Base-by-base conservation (phyloP, 805 yeast species). In the Barnettozyma sucrosica region DNA sequence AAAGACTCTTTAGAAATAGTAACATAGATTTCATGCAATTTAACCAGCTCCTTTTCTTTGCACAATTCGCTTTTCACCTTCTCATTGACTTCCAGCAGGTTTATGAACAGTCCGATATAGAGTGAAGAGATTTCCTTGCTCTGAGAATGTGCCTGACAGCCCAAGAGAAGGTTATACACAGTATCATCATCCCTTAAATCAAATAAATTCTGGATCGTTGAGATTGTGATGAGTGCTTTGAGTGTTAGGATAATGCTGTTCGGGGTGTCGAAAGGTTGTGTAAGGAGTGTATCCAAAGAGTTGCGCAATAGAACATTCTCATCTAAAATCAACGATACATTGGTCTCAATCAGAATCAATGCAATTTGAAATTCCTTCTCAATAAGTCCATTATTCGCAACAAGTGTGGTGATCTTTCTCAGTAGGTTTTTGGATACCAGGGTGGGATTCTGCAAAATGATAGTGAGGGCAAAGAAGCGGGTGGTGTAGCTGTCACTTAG, bases 61-160 rank as follows among this genome's bases (percentile, higher is more conserved):
- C 9, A 23, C 14, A 39, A 11, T 3, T 20, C 23, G 10, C 30
- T 36, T 1, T 36, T 10, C 0, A 41, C 5, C 9, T n/a, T 23
- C 2, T 18, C 11, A 0, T 41, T 26, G 11, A 52, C 47, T 14
- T 58, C 63, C 2, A 51, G 26, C 9, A 61, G 49, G 23, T 54
- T 54, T 10, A 60, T 45, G 13, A 61, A 20, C 0, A 61, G 45
- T 1, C 65, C 65, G 32, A 56, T 39, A 25, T 48, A 47, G 21
- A 59, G 45, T 5, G 57, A 26, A 9, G 53, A 51, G 1, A 54
- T 32, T n/a, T 57, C 55, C 7, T 50, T 44, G 8, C 48, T 38
- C 10, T 34, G 1, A 16, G n/a, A 1, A 48, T 43, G 7, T 26
- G 10, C 4, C 34, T 14, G 2, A 42, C 40, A 2, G 13, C 21